A percentile compares a stretch with the other conserved stretches of the same genome.
phyloP scores from a whole-genome alignment of 495 filamentous ascomycete species.

The Lichenothelia convexa region DNA sequence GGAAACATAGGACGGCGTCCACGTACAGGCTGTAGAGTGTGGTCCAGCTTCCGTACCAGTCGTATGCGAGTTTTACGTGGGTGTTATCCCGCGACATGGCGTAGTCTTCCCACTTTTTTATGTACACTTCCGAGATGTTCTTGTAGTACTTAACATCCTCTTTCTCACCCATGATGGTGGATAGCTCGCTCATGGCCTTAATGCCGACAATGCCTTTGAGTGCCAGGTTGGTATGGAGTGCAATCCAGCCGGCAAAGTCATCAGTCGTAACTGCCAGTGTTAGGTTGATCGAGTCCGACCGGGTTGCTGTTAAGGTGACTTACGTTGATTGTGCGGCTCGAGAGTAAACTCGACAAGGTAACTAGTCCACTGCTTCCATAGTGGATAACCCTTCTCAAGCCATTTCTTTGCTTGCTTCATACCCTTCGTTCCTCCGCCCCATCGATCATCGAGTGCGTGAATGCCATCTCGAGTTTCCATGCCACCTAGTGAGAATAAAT shows the following conservation, averaged over 20 bases:
- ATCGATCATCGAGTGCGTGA: conserved; percentile 16
- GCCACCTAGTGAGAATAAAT: conserved; percentile 14
- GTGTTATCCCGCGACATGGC: conserved; percentile 65
- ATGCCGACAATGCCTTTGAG: conserved; percentile 91
- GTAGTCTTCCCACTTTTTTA: conserved; percentile 65
- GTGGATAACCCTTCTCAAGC: conserved; percentile 45
- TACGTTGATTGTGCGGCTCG: conserved; percentile 68
- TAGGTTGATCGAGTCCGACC: too few relatives aligned
- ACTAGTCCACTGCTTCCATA: conserved; percentile 87
- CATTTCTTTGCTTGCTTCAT: conserved; percentile 32
- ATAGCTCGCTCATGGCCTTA: conserved; percentile 77
- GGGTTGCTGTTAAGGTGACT: too few relatives aligned
- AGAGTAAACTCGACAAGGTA: conserved; percentile 81
- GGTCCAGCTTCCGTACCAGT: conserved; percentile 92
- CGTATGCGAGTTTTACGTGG: conserved; percentile 80
- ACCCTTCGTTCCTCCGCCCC: conserved; percentile 17
- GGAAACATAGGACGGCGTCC: conserved; percentile 25
- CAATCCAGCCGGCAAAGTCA: conserved; percentile 87
- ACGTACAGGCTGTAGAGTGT: conserved; percentile 34
- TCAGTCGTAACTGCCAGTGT: conserved; percentile 91
- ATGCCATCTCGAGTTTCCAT: conserved; percentile 14
- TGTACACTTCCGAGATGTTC: conserved; percentile 56
- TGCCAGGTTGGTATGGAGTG: conserved; percentile 83
- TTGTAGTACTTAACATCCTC: conserved; percentile 50
- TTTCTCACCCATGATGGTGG: conserved; percentile 46